Conservation (phyloP, 768 basidiomycete genomes). For the Rhodotorula babjevae region DNA sequence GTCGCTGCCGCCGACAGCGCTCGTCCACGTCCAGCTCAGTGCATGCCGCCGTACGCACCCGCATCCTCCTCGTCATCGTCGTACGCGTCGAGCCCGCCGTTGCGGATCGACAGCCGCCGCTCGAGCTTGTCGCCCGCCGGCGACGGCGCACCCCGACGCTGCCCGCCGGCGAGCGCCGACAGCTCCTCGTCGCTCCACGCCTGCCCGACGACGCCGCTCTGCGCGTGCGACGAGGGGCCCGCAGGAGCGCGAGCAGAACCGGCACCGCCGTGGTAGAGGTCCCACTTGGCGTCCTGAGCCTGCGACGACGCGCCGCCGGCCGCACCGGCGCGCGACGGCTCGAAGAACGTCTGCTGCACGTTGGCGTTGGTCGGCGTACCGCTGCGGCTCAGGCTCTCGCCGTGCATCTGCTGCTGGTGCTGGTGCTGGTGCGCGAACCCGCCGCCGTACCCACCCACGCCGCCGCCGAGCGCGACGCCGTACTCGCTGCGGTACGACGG, state of each 20-base stretch:
- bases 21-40: neutral
- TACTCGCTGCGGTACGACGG: neutral
- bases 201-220: neutral
- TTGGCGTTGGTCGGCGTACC: slow-evolving; percentile 41
- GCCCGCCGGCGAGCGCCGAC: neutral
- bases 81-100: neutral
- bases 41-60: slow-evolving; percentile 8
- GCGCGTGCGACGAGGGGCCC: neutral
- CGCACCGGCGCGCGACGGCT: neutral
- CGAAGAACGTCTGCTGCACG: slow-evolving; percentile 41
- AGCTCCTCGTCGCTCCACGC: neutral
- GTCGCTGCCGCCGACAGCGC: no score
- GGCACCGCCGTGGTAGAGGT: neutral
- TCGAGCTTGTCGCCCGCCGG: neutral
- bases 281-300: neutral
- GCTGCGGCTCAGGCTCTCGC: neutral
- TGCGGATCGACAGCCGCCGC: neutral
- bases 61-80: slow-evolving; percentile 6
- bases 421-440: neutral
- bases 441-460: neutral
- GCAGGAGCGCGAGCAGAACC: neutral
- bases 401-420: no score
- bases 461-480: no score
- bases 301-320: neutral
- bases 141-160: neutral